Evolutionary conservation across 345 rosid genomes (phyloP).

Genomic region (Syzygium aromaticum): DNA sequence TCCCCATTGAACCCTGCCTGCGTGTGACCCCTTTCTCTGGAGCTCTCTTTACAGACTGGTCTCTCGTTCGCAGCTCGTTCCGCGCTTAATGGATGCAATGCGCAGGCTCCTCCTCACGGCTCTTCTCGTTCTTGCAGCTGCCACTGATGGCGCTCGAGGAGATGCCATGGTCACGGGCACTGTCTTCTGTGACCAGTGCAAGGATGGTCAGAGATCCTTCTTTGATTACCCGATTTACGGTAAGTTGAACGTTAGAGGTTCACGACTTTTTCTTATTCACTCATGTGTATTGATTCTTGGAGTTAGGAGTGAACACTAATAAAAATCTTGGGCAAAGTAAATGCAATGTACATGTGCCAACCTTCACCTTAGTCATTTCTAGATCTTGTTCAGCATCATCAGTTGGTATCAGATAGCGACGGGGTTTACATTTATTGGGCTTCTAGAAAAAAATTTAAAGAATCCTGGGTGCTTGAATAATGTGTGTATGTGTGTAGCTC

Average conservation of each 20-base stretch:
- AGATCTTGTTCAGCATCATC: background rate
- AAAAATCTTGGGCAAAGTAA: background rate
- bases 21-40: background rate
- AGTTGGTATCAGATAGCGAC: background rate
- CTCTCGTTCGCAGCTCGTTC: constrained; percentile 31
- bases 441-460: background rate
- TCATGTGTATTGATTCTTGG: background rate
- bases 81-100: background rate
- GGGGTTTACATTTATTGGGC: background rate
- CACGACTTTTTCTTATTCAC: background rate
- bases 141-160: constrained; percentile 37
- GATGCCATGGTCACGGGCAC: constrained; percentile 58
- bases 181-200: constrained; percentile 91
- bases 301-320: background rate
- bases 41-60: background rate
- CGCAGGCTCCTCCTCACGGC: constrained; percentile 19
- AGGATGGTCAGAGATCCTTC: constrained; percentile 63
- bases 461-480: background rate
- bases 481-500: background rate
- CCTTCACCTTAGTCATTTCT: background rate
- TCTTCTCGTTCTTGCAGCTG: constrained; percentile 38
- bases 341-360: background rate
- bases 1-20: background rate
- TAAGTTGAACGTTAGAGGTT: constrained; percentile 1
- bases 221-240: constrained; percentile 75